Evolutionary conservation across 306 rosid genomes (phyloP).

Genomic region (Lablab purpureus): DNA sequence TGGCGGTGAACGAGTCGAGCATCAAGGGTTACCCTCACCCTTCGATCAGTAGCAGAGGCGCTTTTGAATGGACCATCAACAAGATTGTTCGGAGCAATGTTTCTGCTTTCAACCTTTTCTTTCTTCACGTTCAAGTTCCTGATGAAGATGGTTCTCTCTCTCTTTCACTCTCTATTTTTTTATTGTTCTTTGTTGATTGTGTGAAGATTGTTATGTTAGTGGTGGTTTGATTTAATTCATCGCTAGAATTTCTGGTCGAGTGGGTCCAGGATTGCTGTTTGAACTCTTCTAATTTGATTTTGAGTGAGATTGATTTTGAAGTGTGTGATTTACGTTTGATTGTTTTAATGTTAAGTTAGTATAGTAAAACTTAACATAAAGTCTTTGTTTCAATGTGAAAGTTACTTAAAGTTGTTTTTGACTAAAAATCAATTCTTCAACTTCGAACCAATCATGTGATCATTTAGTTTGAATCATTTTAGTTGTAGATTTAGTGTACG

Average conservation of each 20-base stretch:
- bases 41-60: conserved; percentile 89
- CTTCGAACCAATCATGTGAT: neutral
- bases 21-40: conserved; percentile 87
- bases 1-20: conserved; percentile 92
- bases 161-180: conserved; percentile 26
- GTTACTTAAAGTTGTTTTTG: neutral
- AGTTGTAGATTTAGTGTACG: neutral
- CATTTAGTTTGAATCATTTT: too few species aligned
- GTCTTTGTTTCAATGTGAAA: neutral
- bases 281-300: neutral
- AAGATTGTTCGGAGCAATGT: conserved; percentile 82
- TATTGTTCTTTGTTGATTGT: neutral
- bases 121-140: conserved; percentile 89
- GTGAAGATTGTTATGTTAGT: neutral
- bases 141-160: conserved; percentile 83
- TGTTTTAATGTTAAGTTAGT: neutral
- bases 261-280: neutral
- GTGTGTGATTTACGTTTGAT: neutral
- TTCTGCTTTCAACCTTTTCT: conserved; percentile 70
- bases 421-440: neutral
- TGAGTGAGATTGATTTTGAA: neutral
- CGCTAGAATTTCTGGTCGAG: neutral
- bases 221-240: neutral
- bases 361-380: neutral
- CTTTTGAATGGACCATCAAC: conserved; percentile 85